Conservation (phyloP, 2,329 filamentous ascomycete species). For the Talaromyces amestolkiae region DNA sequence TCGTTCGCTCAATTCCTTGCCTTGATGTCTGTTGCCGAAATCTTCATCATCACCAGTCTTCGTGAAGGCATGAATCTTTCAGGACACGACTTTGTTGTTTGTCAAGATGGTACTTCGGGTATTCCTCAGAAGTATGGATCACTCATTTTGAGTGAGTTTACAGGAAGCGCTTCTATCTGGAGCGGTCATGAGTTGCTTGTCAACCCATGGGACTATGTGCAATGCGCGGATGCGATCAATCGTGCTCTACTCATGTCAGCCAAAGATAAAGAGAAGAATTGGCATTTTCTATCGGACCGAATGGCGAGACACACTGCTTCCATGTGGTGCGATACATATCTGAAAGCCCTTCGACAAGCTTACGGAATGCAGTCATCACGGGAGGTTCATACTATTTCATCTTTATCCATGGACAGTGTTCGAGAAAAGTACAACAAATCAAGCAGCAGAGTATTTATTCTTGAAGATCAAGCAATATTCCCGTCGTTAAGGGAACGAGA, state of each 20-base stretch:
- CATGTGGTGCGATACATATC: constrained; percentile 74
- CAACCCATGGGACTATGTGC: constrained; percentile 91
- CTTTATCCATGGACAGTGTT: constrained; percentile 66
- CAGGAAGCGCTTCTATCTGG: constrained; percentile 83
- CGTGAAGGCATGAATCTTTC: constrained; percentile 97
- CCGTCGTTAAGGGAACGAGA: constrained; percentile 63
- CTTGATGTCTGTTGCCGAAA: constrained; percentile 79
- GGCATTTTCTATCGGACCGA: constrained; percentile 67
- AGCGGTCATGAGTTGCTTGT: constrained; percentile 74
- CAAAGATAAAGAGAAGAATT: constrained; percentile 70
- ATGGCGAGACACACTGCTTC: constrained; percentile 77
- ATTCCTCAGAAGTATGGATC: constrained; percentile 74
- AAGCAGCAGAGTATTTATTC: constrained; percentile 71
- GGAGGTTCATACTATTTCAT: constrained; percentile 76
- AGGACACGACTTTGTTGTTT: constrained; percentile 86
- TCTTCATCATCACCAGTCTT: constrained; percentile 87
- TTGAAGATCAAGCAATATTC: constrained; percentile 87
- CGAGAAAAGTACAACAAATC: constrained; percentile 64
- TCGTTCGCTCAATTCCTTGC: constrained; percentile 90
- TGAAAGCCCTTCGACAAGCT: constrained; percentile 66
- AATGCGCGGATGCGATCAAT: constrained; percentile 81
- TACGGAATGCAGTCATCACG: constrained; percentile 77
- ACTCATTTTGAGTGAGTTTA: constrained; percentile 90
- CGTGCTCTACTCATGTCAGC: constrained; percentile 75
- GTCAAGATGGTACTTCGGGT: constrained; percentile 73